Evolutionary conservation across 192 early-diverging fungal species (phyloP).

Genomic region (Umbelopsis isabellina): DNA sequence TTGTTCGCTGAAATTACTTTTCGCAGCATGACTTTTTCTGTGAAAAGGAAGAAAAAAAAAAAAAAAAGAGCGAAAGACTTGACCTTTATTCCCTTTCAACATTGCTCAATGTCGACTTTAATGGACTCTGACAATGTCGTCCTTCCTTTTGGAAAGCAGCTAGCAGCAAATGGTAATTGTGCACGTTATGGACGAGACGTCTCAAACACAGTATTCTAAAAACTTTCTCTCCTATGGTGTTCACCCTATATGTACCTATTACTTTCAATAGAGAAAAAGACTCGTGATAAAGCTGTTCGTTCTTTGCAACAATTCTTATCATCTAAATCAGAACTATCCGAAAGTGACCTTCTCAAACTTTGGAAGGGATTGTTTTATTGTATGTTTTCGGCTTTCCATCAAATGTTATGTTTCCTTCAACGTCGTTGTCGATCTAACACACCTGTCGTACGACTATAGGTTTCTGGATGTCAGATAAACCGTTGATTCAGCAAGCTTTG

Average conservation of each 20-base stretch:
- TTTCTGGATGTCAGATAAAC: slow-evolving; percentile 98
- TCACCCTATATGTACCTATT: background rate
- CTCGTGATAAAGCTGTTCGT: slow-evolving; percentile 72
- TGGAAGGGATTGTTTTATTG: slow-evolving; percentile 96
- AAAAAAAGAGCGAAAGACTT: background rate
- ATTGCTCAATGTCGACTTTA: background rate
- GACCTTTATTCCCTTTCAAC: background rate
- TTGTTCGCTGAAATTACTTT: background rate
- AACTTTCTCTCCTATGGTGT: background rate
- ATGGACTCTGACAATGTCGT: slow-evolving; percentile 16
- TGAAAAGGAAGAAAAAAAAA: background rate
- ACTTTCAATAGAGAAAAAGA: slow-evolving; percentile 62
- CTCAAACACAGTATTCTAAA: slow-evolving; percentile 9
- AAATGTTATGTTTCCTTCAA: background rate
- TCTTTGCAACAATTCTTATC: slow-evolving; percentile 60
- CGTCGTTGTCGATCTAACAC: background rate
- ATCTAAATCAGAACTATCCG: slow-evolving; percentile 51
- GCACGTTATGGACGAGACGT: background rate
- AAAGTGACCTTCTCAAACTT: slow-evolving; percentile 76
- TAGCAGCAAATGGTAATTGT: slow-evolving; percentile 68
- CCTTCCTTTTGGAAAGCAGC: slow-evolving; percentile 64
- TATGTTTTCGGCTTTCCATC: slow-evolving; percentile 41
- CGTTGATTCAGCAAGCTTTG: slow-evolving; percentile 86
- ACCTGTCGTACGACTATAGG: slow-evolving; percentile 43
- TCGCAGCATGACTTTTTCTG: background rate